Evolutionary conservation across 208 protist species (phyloP).

Genomic region (Jaenimonas drosophilae): DNA sequence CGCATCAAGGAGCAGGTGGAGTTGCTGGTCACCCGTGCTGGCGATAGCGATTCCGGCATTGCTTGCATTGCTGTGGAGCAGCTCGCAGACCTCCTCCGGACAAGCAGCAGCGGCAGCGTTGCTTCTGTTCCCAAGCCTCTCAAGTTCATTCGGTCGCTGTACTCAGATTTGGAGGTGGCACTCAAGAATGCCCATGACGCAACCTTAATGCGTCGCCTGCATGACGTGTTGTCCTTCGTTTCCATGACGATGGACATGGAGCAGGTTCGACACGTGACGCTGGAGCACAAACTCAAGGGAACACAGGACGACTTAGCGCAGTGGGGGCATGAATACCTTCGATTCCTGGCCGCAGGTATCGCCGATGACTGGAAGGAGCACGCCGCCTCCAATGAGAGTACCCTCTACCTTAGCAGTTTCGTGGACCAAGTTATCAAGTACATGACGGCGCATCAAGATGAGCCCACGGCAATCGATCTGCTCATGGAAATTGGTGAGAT

Average conservation of each 20-base stretch:
- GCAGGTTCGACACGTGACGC: conserved; percentile 41
- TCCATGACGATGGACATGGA: conserved; percentile 95
- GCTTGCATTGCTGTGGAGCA: conserved; percentile 83
- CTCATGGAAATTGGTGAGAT: conserved; percentile 95
- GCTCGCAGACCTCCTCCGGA: conserved; percentile 91
- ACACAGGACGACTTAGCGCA: conserved; percentile 87
- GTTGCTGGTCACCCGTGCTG: conserved; percentile 78
- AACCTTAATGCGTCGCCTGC: conserved; percentile 63
- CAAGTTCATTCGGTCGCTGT: conserved; percentile 97
- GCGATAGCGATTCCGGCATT: conserved; percentile 70
- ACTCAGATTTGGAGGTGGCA: conserved; percentile 81
- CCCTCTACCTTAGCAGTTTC: conserved; percentile 79
- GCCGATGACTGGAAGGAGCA: conserved; percentile 88
- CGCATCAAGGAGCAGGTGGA: conserved; percentile 93
- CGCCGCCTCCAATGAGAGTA: conserved; percentile 31
- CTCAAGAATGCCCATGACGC: conserved; percentile 59
- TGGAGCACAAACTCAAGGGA: conserved; percentile 96
- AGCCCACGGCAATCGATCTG: conserved; percentile 98
- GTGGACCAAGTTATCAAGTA: conserved; percentile 93
- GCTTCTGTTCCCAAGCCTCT: conserved; percentile 99
- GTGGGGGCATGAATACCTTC: conserved; percentile 99
- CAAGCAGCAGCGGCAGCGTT: conserved; percentile 95
- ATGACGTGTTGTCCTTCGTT: conserved; percentile 98
- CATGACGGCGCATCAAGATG: conserved; percentile 94
- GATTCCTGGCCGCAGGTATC: conserved; percentile 93